These are phyloP conservation scores for Ambrosia hybrid DNA, from an alignment of 140 eudicot genomes.

Conservation along the genomic window DNA sequence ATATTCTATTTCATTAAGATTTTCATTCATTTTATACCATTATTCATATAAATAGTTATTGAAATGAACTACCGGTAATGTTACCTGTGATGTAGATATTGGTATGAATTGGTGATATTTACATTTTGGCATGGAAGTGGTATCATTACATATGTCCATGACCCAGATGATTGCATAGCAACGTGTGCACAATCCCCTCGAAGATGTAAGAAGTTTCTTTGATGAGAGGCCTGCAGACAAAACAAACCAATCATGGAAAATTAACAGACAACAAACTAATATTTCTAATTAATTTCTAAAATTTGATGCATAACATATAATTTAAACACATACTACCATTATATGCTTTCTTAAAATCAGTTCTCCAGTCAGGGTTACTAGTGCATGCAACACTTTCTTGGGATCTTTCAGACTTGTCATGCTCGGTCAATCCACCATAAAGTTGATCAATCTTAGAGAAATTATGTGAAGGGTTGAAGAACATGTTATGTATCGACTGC, in stretches of 20 bases:
- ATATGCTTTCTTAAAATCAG: constrained; percentile 45
- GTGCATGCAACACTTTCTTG: constrained; percentile 15
- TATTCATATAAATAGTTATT: background rate
- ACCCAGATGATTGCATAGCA: constrained; percentile 68
- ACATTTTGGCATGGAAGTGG: constrained; percentile 22
- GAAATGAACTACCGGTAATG: background rate
- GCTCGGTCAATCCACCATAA: constrained; percentile 13
- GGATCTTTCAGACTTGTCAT: constrained; percentile 1
- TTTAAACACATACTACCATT: constrained; percentile 41
- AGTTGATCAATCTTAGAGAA: background rate
- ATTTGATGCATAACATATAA: background rate
- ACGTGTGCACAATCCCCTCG: constrained; percentile 62
- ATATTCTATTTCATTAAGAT: background rate
- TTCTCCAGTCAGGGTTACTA: constrained; percentile 46
- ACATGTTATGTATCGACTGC: constrained; percentile 40
- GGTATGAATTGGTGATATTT: constrained; percentile 49
- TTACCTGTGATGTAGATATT: constrained; percentile 54
- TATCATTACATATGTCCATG: constrained; percentile 27
- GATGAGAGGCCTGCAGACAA: constrained; percentile 39
- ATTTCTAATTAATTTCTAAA: background rate
- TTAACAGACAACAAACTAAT: background rate
- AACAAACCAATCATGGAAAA: constrained; percentile 9
- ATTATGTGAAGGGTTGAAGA: constrained; percentile 33
- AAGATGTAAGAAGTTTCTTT: constrained; percentile 39
- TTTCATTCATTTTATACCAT: background rate